phyloP scores from a whole-genome alignment of 2,329 filamentous ascomycete species.

The Fusarium avenaceum region DNA sequence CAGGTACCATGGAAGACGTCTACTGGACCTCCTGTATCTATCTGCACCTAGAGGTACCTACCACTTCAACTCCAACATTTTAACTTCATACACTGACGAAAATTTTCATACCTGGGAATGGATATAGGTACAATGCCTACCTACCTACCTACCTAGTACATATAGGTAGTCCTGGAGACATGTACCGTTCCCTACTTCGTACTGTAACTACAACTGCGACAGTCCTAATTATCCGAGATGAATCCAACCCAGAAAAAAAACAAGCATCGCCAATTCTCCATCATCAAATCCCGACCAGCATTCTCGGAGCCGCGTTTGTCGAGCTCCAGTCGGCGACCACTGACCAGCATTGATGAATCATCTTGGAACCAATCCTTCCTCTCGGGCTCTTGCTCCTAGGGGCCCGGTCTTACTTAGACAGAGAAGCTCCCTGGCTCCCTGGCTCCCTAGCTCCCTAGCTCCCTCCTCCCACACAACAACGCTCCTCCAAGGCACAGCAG shows the following conservation, averaged over 20 bases:
- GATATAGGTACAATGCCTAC: background rate
- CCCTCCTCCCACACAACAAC: background rate
- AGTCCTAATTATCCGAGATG: background rate
- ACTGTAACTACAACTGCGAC: background rate
- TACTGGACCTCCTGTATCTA: too few species aligned
- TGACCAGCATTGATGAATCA: constrained; percentile 41
- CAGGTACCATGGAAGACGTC: background rate
- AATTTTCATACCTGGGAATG: background rate
- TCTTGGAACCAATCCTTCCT: constrained; percentile 17
- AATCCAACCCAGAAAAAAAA: background rate
- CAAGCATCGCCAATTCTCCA: background rate
- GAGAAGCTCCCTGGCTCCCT: constrained; percentile 14
- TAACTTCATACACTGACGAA: background rate
- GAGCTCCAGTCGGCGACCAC: constrained; percentile 21
- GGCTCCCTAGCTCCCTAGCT: too few species aligned
- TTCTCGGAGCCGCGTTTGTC: constrained; percentile 45
- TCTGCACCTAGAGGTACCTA: background rate
- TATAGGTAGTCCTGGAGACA: background rate
- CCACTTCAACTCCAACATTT: background rate
- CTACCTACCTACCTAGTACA: background rate
- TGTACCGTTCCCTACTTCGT: background rate
- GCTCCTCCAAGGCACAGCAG: constrained; percentile 18
- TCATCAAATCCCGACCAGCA: constrained; percentile 7
- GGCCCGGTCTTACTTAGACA: constrained; percentile 15
- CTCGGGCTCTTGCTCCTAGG: constrained; percentile 23